phyloP scores from a whole-genome alignment of 2,329 filamentous ascomycete species.

The Alternaria dauci region DNA sequence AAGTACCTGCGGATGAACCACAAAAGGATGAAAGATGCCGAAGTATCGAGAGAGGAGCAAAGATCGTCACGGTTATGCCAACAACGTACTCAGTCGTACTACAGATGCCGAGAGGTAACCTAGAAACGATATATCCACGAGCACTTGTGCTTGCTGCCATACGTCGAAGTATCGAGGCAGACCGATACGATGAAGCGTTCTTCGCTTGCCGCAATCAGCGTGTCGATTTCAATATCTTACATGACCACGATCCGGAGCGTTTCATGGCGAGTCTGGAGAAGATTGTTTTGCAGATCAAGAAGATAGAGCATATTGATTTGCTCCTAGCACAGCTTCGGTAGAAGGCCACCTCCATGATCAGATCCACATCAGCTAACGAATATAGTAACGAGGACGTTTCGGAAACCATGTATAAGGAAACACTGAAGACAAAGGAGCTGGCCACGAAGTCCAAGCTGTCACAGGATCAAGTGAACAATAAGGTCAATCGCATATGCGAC shows the following conservation, averaged over 20 bases:
- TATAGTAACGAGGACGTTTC: conserved; percentile 85
- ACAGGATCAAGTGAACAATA: conserved; percentile 55
- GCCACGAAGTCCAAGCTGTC: conserved; percentile 28
- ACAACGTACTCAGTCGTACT: conserved; percentile 84
- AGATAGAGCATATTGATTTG: conserved; percentile 83
- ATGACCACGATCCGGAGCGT: conserved; percentile 88
- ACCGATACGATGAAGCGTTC: conserved; percentile 86
- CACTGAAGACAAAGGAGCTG: conserved; percentile 60
- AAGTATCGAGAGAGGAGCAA: conserved; percentile 87
- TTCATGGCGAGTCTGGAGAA: conserved; percentile 78
- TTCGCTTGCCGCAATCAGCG: conserved; percentile 88
- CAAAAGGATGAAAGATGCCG: conserved; percentile 92
- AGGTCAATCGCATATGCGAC: conserved; percentile 90
- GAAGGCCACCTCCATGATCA: conserved; percentile 27
- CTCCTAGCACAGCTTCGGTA: conserved; percentile 87
- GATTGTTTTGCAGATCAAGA: conserved; percentile 86
- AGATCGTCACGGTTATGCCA: conserved; percentile 87
- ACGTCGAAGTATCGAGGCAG: conserved; percentile 77
- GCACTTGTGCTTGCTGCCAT: conserved; percentile 94
- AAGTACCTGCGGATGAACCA: conserved; percentile 85
- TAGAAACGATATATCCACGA: conserved; percentile 93
- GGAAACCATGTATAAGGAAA: conserved; percentile 92
- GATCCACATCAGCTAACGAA: conserved; percentile 16
- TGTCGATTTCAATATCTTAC: conserved; percentile 97
- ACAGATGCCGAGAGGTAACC: conserved; percentile 94